A percentile compares a stretch with the other conserved stretches of the same genome.
phyloP scores from a whole-genome alignment of 192 early-diverging fungal species.

The Allomyces arbusculus region DNA sequence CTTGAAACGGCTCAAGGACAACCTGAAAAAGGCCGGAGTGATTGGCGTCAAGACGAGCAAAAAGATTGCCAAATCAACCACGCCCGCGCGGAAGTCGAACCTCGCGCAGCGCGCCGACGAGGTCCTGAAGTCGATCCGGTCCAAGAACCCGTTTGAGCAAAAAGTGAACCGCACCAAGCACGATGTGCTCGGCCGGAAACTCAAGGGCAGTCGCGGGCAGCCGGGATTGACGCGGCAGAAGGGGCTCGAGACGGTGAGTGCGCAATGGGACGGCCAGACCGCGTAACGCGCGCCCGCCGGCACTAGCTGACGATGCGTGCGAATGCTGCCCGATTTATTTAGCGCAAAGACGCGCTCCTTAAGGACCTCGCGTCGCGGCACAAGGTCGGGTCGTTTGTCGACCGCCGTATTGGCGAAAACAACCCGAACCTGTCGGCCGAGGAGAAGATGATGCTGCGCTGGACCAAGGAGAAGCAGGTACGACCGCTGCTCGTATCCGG shows the following conservation, averaged over 20 bases:
- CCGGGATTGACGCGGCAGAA: constrained; percentile 60
- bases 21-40: constrained; percentile 54
- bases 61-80: constrained; percentile 15
- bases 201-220: constrained; percentile 61
- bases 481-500: background rate
- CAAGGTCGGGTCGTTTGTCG: constrained; percentile 56
- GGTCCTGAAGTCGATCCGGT: constrained; percentile 15
- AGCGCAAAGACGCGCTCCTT: constrained; percentile 67
- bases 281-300: no score
- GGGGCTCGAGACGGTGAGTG: constrained; percentile 55
- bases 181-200: constrained; percentile 59
- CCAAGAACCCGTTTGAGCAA: constrained; percentile 76
- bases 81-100: constrained; percentile 1
- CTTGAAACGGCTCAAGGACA: constrained; percentile 58
- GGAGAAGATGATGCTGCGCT: constrained; percentile 89
- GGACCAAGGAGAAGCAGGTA: constrained; percentile 65
- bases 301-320: no score
- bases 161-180: constrained; percentile 63
- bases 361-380: constrained; percentile 49
- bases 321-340: no score
- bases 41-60: constrained; percentile 42
- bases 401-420: constrained; percentile 87
- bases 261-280: no score
- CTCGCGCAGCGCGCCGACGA: constrained; percentile 2
- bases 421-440: constrained; percentile 69